Percentiles rank a stretch among this genome's conserved stretches.
phyloP scores from a whole-genome alignment of 176 grass and related monocot genomes.

The Zoysia pacifica region DNA sequence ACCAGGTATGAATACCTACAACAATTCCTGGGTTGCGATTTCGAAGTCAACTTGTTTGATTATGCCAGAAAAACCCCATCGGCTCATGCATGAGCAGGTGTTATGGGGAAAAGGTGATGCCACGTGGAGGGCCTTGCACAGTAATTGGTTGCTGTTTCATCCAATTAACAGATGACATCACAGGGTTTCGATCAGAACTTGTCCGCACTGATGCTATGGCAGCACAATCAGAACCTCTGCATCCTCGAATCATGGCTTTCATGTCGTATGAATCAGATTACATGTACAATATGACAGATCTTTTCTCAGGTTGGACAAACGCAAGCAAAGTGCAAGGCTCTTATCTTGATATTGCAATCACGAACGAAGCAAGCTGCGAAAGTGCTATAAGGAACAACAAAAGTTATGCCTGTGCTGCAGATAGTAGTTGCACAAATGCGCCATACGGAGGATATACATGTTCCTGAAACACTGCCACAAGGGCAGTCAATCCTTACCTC shows the following conservation, averaged over 20 bases:
- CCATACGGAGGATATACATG: neutral
- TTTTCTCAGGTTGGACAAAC: constrained; percentile 7
- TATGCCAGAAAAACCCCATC: neutral
- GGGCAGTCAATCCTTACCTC: neutral
- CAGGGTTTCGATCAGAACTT: neutral
- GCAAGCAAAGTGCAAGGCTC: neutral
- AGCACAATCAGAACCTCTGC: neutral
- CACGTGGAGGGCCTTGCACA: neutral
- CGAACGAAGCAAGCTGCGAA: constrained; percentile 37
- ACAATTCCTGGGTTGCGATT: constrained; percentile 15
- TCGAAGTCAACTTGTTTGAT: neutral
- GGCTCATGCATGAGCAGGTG: constrained; percentile 4
- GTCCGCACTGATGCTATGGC: neutral
- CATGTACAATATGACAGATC: neutral
- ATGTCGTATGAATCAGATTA: accelerated
- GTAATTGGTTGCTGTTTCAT: constrained; percentile 23
- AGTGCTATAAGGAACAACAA: neutral
- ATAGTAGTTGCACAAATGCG: neutral
- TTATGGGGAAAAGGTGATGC: neutral
- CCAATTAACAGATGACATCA: accelerated
- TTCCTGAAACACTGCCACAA: neutral
- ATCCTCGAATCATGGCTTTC: neutral
- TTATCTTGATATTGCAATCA: neutral
- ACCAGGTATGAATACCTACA: neutral
- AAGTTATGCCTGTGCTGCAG: neutral